Evolutionary conservation across 2,329 filamentous ascomycete species (phyloP), one percentile per base, ranked within the genome.

Genomic region (Seiridium unicorne): DNA sequence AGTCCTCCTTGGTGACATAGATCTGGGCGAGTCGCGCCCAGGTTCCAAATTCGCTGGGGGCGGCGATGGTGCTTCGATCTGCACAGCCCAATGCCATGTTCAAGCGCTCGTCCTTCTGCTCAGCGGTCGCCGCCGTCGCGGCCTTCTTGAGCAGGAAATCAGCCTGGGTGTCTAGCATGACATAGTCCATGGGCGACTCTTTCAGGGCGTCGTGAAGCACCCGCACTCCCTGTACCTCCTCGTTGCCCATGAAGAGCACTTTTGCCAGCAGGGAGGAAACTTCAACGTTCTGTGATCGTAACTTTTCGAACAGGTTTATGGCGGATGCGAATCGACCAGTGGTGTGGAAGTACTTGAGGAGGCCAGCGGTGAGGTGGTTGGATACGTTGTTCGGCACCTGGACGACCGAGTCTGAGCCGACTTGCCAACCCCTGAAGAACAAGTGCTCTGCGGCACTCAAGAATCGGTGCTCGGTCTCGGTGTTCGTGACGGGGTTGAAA

Each of bases 401-500:
- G 4, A 98, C 96, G 70, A 97, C 91, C 0, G 94, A 94, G 72
- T 99, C 95, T 18, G 95, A 98, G 59, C 95, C 96, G 32, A 99
- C 81, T 76, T 98, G 94, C 88, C 93, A 96, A 64, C 93, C 92
- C 76, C 91, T 87, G 78, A 98, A 98, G 77, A 99, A 99, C 38
- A 99, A 82, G 69, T 91, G 90, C 77, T 99, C 95, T 9, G 95
- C 95, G 26, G 95, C 92, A 70, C 96, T 91, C 47, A 99, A 81
- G 73, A 99, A 99, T 65, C 92, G 92, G 73, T 99, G 95, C 76
- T 99, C 95, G 62, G 92, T 93, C 75, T 99, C 95, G n/a, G 95
- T 98, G 74, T 91, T 98, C 53, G 93, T 97, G 62, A 99, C 92
- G 1, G 95, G 95, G 72, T 99, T 99, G 83, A 99, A 98, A 64